Conservation (phyloP, 192 early-diverging fungal species). For the Lunasporangiospora selenospora region DNA sequence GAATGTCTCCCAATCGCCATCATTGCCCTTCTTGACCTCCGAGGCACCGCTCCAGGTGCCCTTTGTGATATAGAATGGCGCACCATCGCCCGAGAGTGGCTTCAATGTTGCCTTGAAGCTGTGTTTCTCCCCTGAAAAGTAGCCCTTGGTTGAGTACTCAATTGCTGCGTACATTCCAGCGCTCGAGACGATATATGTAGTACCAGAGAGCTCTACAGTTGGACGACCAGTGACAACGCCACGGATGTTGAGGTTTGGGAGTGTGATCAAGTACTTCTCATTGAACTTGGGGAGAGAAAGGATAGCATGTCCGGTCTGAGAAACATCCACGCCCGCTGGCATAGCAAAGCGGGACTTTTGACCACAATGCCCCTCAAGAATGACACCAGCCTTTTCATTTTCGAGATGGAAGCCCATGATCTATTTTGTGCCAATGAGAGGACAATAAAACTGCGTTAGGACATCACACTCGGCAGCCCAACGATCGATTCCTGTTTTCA, state of each 20-base stretch:
- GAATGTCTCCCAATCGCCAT: constrained; percentile 37
- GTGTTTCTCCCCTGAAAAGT: constrained; percentile 79
- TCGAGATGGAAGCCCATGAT: constrained; percentile 39
- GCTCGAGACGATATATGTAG: constrained; percentile 26
- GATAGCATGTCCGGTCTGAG: constrained; percentile 74
- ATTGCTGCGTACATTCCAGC: constrained; percentile 52
- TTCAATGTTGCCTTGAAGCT: constrained; percentile 67
- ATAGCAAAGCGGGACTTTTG: constrained; percentile 80
- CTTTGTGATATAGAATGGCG: constrained; percentile 19
- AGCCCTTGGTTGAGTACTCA: constrained; percentile 75
- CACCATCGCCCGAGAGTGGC: neutral
- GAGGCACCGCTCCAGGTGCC: constrained; percentile 77
- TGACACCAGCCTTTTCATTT: constrained; percentile 37
- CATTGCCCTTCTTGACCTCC: constrained; percentile 42
- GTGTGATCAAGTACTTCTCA: constrained; percentile 74
- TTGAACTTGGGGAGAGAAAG: constrained; percentile 64
- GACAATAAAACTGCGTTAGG: too few species aligned
- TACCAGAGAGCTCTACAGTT: constrained; percentile 32
- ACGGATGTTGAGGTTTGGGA: constrained; percentile 76
- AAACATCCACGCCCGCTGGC: constrained; percentile 73
- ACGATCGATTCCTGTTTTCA: too few species aligned
- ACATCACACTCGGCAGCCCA: too few species aligned
- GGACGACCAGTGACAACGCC: constrained; percentile 65
- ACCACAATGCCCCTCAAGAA: constrained; percentile 49
- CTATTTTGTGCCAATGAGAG: constrained; percentile 1